Base-by-base conservation (phyloP, 441 rosid genomes). In the Melastoma candidum region DNA sequence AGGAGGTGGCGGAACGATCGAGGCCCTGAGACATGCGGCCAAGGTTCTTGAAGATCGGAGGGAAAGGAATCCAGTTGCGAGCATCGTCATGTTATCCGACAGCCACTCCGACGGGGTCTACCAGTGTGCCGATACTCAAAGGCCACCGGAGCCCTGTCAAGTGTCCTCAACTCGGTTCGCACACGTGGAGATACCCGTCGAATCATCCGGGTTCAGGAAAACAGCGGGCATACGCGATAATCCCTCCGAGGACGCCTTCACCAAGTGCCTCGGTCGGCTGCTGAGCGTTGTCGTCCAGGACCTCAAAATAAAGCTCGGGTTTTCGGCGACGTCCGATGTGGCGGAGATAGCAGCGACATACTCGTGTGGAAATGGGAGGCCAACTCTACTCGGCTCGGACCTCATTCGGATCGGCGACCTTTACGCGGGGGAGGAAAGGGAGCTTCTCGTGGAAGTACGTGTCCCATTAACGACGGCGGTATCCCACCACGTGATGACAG, bases 151-250 rank as follows among this genome's bases (percentile, higher is more conserved):
- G 44, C 8, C 49, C 7, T 4, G 60, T 55, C 72, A 70, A 44
- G 61, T 53, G 54, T 67, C 78, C 7, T 79, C 81, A n/a, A 79
- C 80, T 17, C 80, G 85, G 5, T 82, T 75, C 43, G 66, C 79
- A 2, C 86, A 81, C 54, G 79, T 90, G 47, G 96, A 90, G 76
- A 79, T 82, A 9, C 89, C 83, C 48, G 74, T 80, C 26, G 80
- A 71, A 2, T 55, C 82, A 1, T 69, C 67, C 49, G 80, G 89
- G 14, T 55, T 62, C 53, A 55, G 55, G n/a, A 62, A 43, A 41
- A 54, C 45, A 27, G 48, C 48, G 14, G 50, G 56, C 60, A 48
- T 47, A 45, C 45, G 60, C 41, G 48, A 56, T 46, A 54, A 62
- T 8, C 56, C 60, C 14, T 56, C 66, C 0, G 97, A 84, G 63